These are phyloP conservation scores for Globisporangium heterothallicum DNA, from an alignment of 352 stramenopile species.

Conservation along the genomic window DNA sequence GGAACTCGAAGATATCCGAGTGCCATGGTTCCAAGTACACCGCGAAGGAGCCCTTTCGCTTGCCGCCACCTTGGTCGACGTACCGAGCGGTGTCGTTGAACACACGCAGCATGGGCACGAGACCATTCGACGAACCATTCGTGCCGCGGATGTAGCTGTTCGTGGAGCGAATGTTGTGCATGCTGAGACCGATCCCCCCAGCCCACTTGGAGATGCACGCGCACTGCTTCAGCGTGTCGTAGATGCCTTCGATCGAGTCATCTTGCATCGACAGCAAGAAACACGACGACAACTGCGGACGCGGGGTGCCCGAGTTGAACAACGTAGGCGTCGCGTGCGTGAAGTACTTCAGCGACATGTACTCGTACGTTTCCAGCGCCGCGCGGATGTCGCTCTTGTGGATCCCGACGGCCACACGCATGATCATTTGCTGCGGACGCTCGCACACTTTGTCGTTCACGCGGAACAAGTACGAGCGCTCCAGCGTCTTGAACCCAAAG, in stretches of 20 bases:
- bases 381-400: constrained; percentile 93
- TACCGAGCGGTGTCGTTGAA: constrained; percentile 99
- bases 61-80: constrained; percentile 97
- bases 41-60: constrained; percentile 97
- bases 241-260: constrained; percentile 99
- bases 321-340: constrained; percentile 99
- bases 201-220: constrained; percentile 99
- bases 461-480: constrained; percentile 96
- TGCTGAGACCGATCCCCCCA: constrained; percentile 96
- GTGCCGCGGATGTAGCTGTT: constrained; percentile 98
- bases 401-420: constrained; percentile 98
- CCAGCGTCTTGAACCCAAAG: constrained; percentile 99
- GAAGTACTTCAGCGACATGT: constrained; percentile 96
- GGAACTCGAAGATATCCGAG: constrained; percentile 97
- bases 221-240: constrained; percentile 98
- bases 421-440: constrained; percentile 98
- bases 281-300: constrained; percentile 98
- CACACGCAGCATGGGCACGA: constrained; percentile 99
- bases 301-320: constrained; percentile 98
- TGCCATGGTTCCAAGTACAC: constrained; percentile 99
- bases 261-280: constrained; percentile 98
- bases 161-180: constrained; percentile 97
- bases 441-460: constrained; percentile 94
- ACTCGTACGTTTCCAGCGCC: constrained; percentile 97
- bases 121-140: constrained; percentile 98